Evolutionary conservation across 495 filamentous ascomycete species (phyloP).

Genomic region (Hypoxylon rickii): DNA sequence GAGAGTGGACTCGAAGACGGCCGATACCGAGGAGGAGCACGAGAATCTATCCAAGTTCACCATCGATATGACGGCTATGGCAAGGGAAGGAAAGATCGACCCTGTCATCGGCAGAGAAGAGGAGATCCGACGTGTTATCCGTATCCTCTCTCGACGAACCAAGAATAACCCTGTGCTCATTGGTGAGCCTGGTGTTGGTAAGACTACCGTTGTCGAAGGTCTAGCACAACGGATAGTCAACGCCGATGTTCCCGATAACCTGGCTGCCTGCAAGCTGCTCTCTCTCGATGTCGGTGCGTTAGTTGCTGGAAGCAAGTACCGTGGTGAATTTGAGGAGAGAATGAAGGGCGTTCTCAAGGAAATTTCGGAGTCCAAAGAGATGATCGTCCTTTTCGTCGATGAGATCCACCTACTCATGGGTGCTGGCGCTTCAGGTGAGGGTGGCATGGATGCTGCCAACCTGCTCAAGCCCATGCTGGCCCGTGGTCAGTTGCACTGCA

Average conservation of each 20-base stretch:
- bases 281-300: conserved; percentile 93
- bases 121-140: conserved; percentile 91
- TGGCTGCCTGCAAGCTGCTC: conserved; percentile 91
- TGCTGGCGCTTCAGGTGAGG: conserved; percentile 88
- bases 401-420: conserved; percentile 99
- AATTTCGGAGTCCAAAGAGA: conserved; percentile 93
- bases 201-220: conserved; percentile 97
- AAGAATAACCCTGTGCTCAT: conserved; percentile 98
- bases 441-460: conserved; percentile 98
- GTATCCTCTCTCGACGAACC: conserved; percentile 89
- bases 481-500: conserved; percentile 94
- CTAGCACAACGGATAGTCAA: conserved; percentile 96
- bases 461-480: conserved; percentile 95
- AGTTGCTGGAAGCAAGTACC: conserved; percentile 96
- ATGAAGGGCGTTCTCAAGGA: conserved; percentile 99
- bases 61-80: conserved; percentile 94
- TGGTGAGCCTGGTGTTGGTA: conserved; percentile 96
- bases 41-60: conserved; percentile 97
- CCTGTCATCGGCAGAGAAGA: conserved; percentile 97
- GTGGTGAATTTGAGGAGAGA: conserved; percentile 96
- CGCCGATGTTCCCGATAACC: conserved; percentile 89
- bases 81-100: conserved; percentile 95
- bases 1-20: conserved; percentile 92
- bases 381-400: conserved; percentile 96
- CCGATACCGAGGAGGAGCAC: conserved; percentile 85